Evolutionary conservation across 768 basidiomycete species (phyloP).

Genomic region (Lanmaoa pseudosensibilis): DNA sequence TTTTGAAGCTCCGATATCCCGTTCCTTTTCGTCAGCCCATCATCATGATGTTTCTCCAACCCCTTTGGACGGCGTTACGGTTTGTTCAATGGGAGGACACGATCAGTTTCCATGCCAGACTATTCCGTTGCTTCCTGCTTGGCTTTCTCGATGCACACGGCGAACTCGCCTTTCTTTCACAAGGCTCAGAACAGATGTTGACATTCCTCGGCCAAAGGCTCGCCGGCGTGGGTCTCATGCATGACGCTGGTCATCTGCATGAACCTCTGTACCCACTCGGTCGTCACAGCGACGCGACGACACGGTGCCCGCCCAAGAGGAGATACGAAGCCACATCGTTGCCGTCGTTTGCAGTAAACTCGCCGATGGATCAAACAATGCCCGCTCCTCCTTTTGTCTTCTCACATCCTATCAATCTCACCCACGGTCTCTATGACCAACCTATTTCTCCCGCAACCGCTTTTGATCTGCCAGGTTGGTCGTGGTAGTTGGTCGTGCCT

Average conservation of each 20-base stretch:
- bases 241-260: background rate
- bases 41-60: background rate
- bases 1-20: slow-evolving; percentile 17
- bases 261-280: background rate
- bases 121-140: slow-evolving; percentile 17
- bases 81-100: slow-evolving; percentile 17
- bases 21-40: background rate
- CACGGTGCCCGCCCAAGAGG: slow-evolving; percentile 13
- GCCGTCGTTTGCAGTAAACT: background rate
- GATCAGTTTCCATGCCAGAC: slow-evolving; percentile 7
- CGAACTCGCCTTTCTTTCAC: slow-evolving; percentile 1
- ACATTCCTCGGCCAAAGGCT: background rate
- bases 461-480: slow-evolving; percentile 2
- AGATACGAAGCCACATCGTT: background rate
- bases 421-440: slow-evolving; percentile 1
- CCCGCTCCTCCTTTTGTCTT: background rate
- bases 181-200: background rate
- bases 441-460: background rate
- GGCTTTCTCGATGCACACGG: background rate
- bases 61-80: background rate
- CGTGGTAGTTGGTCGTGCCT: background rate
- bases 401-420: background rate
- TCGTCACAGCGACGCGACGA: background rate
- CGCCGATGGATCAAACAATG: background rate
- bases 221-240: background rate